Conservation (phyloP, 78 protist genomes). For the Paratrimastix pyriformis region DNA sequence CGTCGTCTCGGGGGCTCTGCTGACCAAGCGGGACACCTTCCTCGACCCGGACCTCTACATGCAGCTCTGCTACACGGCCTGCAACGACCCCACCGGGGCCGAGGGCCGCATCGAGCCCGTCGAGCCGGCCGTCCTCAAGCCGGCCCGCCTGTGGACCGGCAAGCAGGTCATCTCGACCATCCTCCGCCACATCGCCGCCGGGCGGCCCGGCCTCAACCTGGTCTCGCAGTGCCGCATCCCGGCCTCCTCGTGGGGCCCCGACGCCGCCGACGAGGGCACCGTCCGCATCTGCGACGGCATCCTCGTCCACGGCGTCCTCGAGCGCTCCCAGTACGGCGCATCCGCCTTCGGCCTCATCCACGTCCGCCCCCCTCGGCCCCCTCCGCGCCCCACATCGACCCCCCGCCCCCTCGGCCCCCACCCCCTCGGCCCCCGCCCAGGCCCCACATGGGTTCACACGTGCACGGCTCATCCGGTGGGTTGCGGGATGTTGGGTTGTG, state of each 20-base stretch:
- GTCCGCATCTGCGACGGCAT: constrained; percentile 47
- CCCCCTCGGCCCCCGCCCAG: no score
- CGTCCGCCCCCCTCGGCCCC: no score
- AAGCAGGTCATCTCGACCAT: constrained; percentile 74
- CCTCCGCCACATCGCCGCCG: neutral
- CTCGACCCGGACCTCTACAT: constrained; percentile 34
- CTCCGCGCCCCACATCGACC: no score
- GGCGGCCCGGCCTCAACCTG: constrained; percentile 35
- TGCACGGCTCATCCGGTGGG: no score
- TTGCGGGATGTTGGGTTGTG: neutral
- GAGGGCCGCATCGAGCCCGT: constrained; percentile 31
- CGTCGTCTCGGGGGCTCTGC: constrained; percentile 78
- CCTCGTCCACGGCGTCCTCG: constrained; percentile 82
- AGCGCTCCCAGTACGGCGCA: constrained; percentile 86
- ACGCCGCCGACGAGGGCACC: constrained; percentile 16
- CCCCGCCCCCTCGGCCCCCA: no score
- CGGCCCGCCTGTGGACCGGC: constrained; percentile 81
- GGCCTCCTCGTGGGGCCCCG: constrained; percentile 24
- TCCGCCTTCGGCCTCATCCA: constrained; percentile 61
- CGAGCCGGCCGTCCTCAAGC: constrained; percentile 75
- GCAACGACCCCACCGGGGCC: constrained; percentile 2
- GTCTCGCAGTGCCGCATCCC: constrained; percentile 42
- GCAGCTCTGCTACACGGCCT: constrained; percentile 42
- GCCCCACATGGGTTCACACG: no score
- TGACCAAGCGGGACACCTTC: constrained; percentile 80